Base-by-base conservation (phyloP, 495 filamentous ascomycete species). In the Astrothelium macrocarpum region DNA sequence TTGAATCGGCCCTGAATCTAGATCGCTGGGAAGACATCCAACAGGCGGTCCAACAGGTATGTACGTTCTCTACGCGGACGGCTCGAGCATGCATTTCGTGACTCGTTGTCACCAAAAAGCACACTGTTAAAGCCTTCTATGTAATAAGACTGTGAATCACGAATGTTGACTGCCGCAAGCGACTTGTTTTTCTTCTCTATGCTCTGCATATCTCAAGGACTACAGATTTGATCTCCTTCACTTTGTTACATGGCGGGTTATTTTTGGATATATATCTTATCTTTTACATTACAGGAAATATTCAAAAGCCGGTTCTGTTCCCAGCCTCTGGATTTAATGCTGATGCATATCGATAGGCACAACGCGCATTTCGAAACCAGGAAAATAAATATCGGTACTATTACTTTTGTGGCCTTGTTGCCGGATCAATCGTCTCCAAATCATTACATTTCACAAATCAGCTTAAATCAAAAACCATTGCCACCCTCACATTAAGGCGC, bases 1-100 rank as follows among this genome's bases (percentile, higher is more conserved):
- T 56, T 16, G 25, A 26, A 9, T 5, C 25, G 25, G 49, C 49
- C 26, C 5, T 9, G 2, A 9, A 26, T 10, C 11, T 9, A 9
- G 49, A 56, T 9, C 49, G 49, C 49, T 56, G 49, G 49, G 49
- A 56, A 29, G 49, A 56, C 9, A 29, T 56, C 25, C 49, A 56
- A 25, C 25, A 56, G 5, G 25, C 49, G 11, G 25, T 20, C 16
- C 49, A 56, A 16, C 20, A 56, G 49, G 49, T 56, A 11, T 2
- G 49, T 56, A 25, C 49, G 26, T 56, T 25, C 2, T 56, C 25
- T 11, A 56, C 25, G 25, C 49, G 25, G 29, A 29, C 49, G 25
- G 49, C 49, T 56, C 29, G 25, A 25, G 26, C 12, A 56, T 29
- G 29, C 16, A 26, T 29, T 9, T 56, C 49, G 16, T 56, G 23